A percentile compares a stretch with the other conserved stretches of the same genome.
These are phyloP conservation scores for Scedosporium boydii DNA, from an alignment of 2,329 filamentous ascomycete genomes.

Conservation along the genomic window DNA sequence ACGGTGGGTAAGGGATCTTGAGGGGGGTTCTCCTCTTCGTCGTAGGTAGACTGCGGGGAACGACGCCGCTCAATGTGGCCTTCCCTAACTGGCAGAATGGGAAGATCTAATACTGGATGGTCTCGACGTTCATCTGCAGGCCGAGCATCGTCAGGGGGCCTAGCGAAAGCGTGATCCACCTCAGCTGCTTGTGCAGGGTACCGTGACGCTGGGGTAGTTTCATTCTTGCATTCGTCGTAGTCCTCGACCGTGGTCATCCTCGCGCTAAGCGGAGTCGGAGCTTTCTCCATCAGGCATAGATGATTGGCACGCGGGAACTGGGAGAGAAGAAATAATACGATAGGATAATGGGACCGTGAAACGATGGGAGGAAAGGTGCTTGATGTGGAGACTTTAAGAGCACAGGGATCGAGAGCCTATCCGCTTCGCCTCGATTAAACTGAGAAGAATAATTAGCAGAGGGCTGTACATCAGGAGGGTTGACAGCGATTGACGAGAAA, in stretches of 20 bases:
- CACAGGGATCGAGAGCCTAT: background rate
- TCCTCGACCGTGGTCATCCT: constrained; percentile 1
- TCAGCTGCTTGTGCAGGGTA: background rate
- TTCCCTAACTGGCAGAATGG: background rate
- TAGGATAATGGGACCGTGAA: background rate
- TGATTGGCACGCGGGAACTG: background rate
- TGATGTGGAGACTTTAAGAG: background rate
- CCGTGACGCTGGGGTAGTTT: background rate
- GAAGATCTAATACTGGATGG: background rate
- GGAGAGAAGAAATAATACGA: background rate
- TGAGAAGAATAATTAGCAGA: background rate
- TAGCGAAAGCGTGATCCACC: background rate
- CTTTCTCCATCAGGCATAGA: background rate
- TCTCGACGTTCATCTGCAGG: background rate
- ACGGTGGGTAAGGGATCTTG: background rate
- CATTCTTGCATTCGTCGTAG: background rate
- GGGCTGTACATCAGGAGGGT: background rate
- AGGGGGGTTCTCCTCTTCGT: background rate
- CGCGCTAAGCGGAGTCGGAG: background rate
- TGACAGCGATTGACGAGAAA: background rate
- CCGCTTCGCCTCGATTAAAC: background rate
- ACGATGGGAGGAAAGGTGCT: background rate
- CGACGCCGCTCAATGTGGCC: background rate
- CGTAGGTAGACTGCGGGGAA: background rate
- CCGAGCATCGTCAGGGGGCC: background rate